phyloP scores from a whole-genome alignment of 192 early-diverging fungal species.

The Coemansia furcata region DNA sequence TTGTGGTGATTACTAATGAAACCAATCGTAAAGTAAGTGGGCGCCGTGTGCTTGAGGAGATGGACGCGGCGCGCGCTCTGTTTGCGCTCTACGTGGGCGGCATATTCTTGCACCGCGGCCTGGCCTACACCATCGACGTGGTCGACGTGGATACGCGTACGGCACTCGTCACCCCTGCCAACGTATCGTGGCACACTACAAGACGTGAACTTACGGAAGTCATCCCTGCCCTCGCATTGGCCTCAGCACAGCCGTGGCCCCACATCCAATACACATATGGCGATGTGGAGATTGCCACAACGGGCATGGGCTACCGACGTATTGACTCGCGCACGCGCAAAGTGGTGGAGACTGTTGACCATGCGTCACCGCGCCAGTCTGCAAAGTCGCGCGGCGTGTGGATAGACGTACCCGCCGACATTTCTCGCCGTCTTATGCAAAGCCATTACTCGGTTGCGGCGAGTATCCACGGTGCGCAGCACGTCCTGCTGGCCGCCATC shows the following conservation, averaged over 20 bases:
- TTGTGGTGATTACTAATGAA: background rate
- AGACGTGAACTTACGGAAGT: slow-evolving; percentile 3
- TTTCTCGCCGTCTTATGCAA: background rate
- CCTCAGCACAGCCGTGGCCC: background rate
- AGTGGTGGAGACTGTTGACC: slow-evolving; percentile 23
- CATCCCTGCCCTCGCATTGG: background rate
- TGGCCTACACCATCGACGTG: slow-evolving; percentile 20
- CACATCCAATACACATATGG: slow-evolving; percentile 3
- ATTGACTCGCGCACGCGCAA: slow-evolving; percentile 21
- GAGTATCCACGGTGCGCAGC: slow-evolving; percentile 35
- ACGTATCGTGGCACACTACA: slow-evolving; percentile 36
- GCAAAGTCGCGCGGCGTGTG: slow-evolving; percentile 17
- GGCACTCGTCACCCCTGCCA: slow-evolving; percentile 15
- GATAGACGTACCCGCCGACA: slow-evolving; percentile 23
- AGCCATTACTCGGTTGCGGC: slow-evolving; percentile 16
- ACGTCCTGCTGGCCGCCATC: slow-evolving; percentile 15
- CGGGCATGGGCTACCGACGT: slow-evolving; percentile 39
- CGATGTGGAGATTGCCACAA: slow-evolving; percentile 5
- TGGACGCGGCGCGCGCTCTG: slow-evolving; percentile 30
- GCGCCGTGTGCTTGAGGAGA: slow-evolving; percentile 33
- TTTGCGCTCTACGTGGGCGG: slow-evolving; percentile 45
- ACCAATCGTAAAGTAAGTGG: background rate
- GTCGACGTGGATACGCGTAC: slow-evolving; percentile 16
- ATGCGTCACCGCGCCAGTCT: slow-evolving; percentile 3
- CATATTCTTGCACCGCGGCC: slow-evolving; percentile 36